Evolutionary conservation across 1,139 yeast species (phyloP), one percentile per base, ranked within the genome.

Genomic region (Pneumocystis oryctolagi): DNA sequence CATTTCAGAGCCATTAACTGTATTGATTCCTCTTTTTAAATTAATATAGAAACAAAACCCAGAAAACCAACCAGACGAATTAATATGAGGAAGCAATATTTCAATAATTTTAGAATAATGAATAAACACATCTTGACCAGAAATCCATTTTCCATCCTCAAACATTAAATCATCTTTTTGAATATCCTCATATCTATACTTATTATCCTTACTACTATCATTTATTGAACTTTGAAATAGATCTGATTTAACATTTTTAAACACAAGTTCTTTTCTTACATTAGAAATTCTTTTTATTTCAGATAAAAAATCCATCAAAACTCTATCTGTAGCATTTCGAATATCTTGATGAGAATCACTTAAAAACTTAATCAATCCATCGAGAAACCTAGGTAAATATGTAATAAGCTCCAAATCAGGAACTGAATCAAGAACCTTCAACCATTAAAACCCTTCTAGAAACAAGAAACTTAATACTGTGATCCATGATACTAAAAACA

Each of bases 331-430:
- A 60, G 89, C 90, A 3, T 85, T 84, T 66, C 96, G 79, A 5
- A 94, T 96, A 72, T 92, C 98, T 60, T 85, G 83, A 64, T 90
- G 90, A 1, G 95, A 80, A 68, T 87, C 92, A 68, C 89, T 87
- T 64, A 92, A 76, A 71, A 89, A 92, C 39, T 84, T 81, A 62
- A 92, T 78, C 64, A 94, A 77, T 0, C 97, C 97, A 62, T 90
- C 95, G 59, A 94, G 78, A 72, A 92, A 89, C 60, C 89, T 87
- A 0, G 98, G 97, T 61, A 94, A 77, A 71, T 87, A 92, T 0
- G 95, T 82, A 30, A 92, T 84, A 65, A 94, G 77, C 69, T 92
- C 97, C 66, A 92, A 77, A 61, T 92, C 94, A 0, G 99, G 98
- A 16, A 92, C 89, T 30, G 94, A 89, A 73, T 92, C 95, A 62